phyloP scores from a whole-genome alignment of 176 grass and related monocot genomes.

The Luzula sylvatica region DNA sequence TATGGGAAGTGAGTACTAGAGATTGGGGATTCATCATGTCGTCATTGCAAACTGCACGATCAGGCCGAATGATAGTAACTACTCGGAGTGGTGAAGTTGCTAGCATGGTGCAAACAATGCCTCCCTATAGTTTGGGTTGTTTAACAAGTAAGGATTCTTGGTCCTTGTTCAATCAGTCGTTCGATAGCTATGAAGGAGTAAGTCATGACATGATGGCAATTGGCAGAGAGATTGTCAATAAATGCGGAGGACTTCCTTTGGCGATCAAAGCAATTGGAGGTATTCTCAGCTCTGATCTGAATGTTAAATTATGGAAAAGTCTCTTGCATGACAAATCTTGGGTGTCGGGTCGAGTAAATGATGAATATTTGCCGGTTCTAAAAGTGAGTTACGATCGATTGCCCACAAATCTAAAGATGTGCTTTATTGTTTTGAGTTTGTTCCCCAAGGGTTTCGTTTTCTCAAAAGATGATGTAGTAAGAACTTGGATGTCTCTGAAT shows the following conservation, averaged over 20 bases:
- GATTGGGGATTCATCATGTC: conserved; percentile 24
- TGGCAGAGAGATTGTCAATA: conserved; percentile 14
- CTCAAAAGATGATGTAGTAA: conserved; percentile 26
- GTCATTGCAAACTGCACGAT: conserved; percentile 19
- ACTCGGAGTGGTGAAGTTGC: conserved; percentile 25
- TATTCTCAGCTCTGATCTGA: conserved; percentile 15
- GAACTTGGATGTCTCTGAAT: conserved; percentile 35
- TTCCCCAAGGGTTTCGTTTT: conserved; percentile 48
- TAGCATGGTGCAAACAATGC: conserved; percentile 16
- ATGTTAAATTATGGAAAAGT: conserved; percentile 15
- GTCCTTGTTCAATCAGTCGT: conserved; percentile 17
- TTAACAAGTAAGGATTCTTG: background rate
- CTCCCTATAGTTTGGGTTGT: background rate
- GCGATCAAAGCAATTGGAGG: conserved; percentile 29
- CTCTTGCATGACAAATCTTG: conserved; percentile 21
- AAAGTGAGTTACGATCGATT: conserved; percentile 36
- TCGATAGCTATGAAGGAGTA: conserved; percentile 5
- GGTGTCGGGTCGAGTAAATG: background rate
- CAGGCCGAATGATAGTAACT: conserved; percentile 30
- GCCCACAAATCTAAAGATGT: conserved; percentile 11
- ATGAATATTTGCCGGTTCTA: conserved; percentile 29
- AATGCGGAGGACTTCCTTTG: conserved; percentile 30
- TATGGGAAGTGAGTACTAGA: conserved; percentile 28
- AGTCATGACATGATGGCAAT: conserved; percentile 18
- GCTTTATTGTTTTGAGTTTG: conserved; percentile 32